Percentiles rank a stretch among this genome's conserved stretches.
phyloP scores from a whole-genome alignment of 306 rosid genomes.

The Macrotyloma uniflorum region DNA sequence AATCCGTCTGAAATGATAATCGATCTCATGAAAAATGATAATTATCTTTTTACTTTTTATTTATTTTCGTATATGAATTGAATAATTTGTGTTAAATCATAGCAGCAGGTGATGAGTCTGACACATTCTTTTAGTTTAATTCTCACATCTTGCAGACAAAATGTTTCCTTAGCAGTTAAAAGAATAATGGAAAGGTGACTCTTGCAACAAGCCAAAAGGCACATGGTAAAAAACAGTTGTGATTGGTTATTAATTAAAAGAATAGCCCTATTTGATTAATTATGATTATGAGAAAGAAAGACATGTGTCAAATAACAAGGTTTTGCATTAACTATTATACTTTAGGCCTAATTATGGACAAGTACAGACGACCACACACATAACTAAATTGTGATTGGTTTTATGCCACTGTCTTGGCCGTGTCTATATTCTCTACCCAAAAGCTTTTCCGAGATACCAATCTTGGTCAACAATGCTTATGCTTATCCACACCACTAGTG shows the following conservation, averaged over 20 bases:
- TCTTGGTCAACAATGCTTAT: conserved; percentile 40
- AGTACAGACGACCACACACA: conserved; percentile 53
- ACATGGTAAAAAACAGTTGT: not conserved
- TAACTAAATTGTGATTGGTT: conserved; percentile 52
- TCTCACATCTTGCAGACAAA: not conserved
- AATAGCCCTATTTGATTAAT: conserved; percentile 13
- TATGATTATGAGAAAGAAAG: conserved; percentile 26
- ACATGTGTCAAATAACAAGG: conserved; percentile 32
- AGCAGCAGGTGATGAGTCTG: not conserved
- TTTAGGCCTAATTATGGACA: conserved; percentile 39
- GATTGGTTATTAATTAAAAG: not conserved
- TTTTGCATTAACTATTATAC: not conserved
- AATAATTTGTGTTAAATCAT: not conserved
- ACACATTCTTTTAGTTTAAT: not conserved
- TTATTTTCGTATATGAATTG: not conserved
- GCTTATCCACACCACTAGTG: conserved; percentile 32
- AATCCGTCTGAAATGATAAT: too few relatives aligned
- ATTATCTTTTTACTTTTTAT: not conserved
- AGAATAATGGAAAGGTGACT: conserved; percentile 12
- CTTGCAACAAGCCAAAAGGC: conserved; percentile 35
- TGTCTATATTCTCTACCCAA: conserved; percentile 24
- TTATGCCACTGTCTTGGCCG: conserved; percentile 33
- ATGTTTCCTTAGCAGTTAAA: not conserved
- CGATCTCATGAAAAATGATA: too few relatives aligned
- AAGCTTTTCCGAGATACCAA: conserved; percentile 24